Evolutionary conservation across 345 rosid species (phyloP).

Genomic region (Reutealis trisperma): DNA sequence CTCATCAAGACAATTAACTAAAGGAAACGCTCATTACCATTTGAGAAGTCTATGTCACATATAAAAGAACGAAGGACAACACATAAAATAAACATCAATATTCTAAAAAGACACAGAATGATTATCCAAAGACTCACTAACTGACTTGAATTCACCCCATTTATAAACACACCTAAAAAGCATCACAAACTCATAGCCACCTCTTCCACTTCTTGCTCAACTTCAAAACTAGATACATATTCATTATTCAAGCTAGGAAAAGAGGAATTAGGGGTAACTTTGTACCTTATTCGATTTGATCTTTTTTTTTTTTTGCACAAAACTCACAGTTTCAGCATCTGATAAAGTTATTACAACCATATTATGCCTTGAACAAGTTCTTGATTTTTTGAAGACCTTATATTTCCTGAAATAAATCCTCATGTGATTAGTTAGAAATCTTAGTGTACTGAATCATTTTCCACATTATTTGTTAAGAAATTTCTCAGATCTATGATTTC

Average conservation of each 20-base stretch:
- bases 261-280: conserved; percentile 35
- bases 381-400: conserved; percentile 18
- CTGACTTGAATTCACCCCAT: too few species aligned
- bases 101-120: conserved; percentile 44
- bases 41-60: too few species aligned
- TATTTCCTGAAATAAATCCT: conserved; percentile 18
- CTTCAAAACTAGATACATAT: conserved; percentile 35
- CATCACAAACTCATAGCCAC: too few species aligned
- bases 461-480: too few species aligned
- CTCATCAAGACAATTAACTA: too few species aligned
- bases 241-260: conserved; percentile 41
- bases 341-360: conserved; percentile 26
- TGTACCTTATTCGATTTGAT: conserved; percentile 26
- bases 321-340: conserved; percentile 24
- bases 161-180: too few species aligned
- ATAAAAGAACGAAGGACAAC: too few species aligned
- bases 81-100: too few species aligned
- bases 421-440: too few species aligned
- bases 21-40: too few species aligned
- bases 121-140: conserved; percentile 22
- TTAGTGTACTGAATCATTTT: too few species aligned
- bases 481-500: too few species aligned
- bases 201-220: conserved; percentile 37
- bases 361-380: conserved; percentile 16
- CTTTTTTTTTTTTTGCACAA: conserved; percentile 50